phyloP scores from a whole-genome alignment of 106 monocot genomes.

The Chionographis japonica region DNA sequence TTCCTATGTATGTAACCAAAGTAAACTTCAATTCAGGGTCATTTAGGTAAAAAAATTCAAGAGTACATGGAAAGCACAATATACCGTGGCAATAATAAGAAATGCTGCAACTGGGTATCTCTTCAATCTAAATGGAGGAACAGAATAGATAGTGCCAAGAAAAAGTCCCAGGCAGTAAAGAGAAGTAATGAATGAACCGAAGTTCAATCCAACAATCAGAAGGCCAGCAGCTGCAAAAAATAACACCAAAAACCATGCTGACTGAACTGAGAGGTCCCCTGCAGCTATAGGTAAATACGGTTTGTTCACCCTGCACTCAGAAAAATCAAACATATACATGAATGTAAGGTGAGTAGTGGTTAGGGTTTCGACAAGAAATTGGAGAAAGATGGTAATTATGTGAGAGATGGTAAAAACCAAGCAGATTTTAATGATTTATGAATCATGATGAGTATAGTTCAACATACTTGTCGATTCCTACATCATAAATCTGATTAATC shows the following conservation, averaged over 20 bases:
- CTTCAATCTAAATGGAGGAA: conserved; percentile 98
- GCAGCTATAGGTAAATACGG: conserved; percentile 99
- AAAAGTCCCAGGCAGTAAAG: conserved; percentile 90
- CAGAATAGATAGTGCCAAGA: conserved; percentile 97
- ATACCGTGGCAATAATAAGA: conserved; percentile 98
- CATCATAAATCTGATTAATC: conserved; percentile 96
- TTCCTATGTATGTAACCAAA: too few species aligned
- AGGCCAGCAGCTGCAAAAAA: conserved; percentile 73
- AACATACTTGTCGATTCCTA: conserved; percentile 95
- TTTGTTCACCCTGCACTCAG: conserved; percentile 84
- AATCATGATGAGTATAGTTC: background rate
- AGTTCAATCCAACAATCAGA: conserved; percentile 68
- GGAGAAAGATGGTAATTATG: too few species aligned
- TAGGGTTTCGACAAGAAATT: background rate
- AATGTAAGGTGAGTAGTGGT: background rate
- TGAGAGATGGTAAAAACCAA: too few species aligned
- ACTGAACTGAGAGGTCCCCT: conserved; percentile 88
- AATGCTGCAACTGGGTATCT: conserved; percentile 92
- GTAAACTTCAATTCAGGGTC: too few species aligned
- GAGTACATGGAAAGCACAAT: conserved; percentile 4
- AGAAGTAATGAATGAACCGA: conserved; percentile 91
- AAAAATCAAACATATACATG: conserved; percentile 9
- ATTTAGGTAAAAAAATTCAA: background rate
- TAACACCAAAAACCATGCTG: conserved; percentile 91
- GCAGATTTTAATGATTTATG: background rate